These are phyloP conservation scores for Termitomyces sp. DNA, from an alignment of 768 basidiomycete genomes.

Conservation along the genomic window DNA sequence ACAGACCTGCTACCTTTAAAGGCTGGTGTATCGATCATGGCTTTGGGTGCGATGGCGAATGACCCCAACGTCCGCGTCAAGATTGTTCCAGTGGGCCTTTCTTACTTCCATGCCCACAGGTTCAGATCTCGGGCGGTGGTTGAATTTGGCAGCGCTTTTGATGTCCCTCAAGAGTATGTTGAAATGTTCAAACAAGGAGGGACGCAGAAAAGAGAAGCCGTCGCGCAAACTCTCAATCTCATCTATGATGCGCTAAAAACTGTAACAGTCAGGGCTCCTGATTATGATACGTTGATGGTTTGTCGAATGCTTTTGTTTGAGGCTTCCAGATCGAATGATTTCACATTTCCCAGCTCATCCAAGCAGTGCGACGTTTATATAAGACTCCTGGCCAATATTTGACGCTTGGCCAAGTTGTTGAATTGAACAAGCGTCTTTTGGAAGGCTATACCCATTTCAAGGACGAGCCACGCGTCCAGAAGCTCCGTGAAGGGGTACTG, in stretches of 20 bases:
- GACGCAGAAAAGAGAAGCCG: conserved; percentile 81
- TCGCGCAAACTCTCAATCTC: conserved; percentile 81
- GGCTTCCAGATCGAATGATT: conserved; percentile 3
- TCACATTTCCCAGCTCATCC: conserved; percentile 62
- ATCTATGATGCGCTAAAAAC: conserved; percentile 93
- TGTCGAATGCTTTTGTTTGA: conserved; percentile 15
- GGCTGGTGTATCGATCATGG: conserved; percentile 97
- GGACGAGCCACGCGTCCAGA: conserved; percentile 84
- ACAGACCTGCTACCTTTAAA: conserved; percentile 95
- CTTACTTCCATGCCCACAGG: conserved; percentile 72
- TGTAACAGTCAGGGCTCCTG: conserved; percentile 92
- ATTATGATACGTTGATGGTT: conserved; percentile 98
- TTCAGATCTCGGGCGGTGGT: conserved; percentile 97
- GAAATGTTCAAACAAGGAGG: conserved; percentile 92
- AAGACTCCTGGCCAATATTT: conserved; percentile 92
- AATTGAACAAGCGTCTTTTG: conserved; percentile 87
- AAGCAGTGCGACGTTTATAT: conserved; percentile 90
- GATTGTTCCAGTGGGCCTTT: conserved; percentile 82
- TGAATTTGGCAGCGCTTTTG: conserved; percentile 88
- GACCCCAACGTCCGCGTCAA: conserved; percentile 82
- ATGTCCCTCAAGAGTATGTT: conserved; percentile 86
- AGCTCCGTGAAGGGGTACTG: conserved; percentile 71
- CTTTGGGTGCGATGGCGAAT: conserved; percentile 94
- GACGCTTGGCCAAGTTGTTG: conserved; percentile 92
- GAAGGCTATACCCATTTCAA: conserved; percentile 92